A percentile compares a stretch with the other conserved stretches of the same genome.
Evolutionary conservation across 1,139 yeast genomes (phyloP).

Genomic region (Scheffersomyces quercinus): DNA sequence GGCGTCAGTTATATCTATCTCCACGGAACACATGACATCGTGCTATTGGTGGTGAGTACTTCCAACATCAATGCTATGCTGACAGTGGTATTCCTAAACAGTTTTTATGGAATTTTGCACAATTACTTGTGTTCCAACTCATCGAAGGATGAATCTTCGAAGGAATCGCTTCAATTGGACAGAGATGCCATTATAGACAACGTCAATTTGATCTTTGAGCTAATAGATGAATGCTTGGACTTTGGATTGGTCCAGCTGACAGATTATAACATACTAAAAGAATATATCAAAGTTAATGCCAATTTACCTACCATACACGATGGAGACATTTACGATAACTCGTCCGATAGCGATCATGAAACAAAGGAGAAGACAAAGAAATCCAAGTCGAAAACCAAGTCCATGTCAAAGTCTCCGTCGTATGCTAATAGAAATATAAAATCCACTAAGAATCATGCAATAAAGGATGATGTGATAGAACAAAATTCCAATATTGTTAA

Average conservation of each 20-base stretch:
- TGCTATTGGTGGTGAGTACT: constrained; percentile 34
- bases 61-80: constrained; percentile 43
- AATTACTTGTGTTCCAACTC: constrained; percentile 27
- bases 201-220: constrained; percentile 39
- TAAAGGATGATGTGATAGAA: constrained; percentile 31
- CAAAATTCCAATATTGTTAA: constrained; percentile 42
- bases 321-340: constrained; percentile 10
- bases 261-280: constrained; percentile 45
- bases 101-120: constrained; percentile 30
- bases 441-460: constrained; percentile 45
- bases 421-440: constrained; percentile 19
- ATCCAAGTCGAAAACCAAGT: constrained; percentile 8
- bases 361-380: constrained; percentile 2
- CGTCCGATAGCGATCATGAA: constrained; percentile 13
- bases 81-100: constrained; percentile 37
- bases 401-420: constrained; percentile 12
- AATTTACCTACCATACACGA: constrained; percentile 25
- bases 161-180: constrained; percentile 9
- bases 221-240: constrained; percentile 49
- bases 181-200: constrained; percentile 42
- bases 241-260: constrained; percentile 45
- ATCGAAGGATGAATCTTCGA: neutral
- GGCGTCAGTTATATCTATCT: constrained; percentile 37
- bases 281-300: constrained; percentile 43
- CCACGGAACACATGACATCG: constrained; percentile 29